These are phyloP conservation scores for Solanum pimpinellifolium DNA, from an alignment of 257 asterid genomes.

Conservation along the genomic window DNA sequence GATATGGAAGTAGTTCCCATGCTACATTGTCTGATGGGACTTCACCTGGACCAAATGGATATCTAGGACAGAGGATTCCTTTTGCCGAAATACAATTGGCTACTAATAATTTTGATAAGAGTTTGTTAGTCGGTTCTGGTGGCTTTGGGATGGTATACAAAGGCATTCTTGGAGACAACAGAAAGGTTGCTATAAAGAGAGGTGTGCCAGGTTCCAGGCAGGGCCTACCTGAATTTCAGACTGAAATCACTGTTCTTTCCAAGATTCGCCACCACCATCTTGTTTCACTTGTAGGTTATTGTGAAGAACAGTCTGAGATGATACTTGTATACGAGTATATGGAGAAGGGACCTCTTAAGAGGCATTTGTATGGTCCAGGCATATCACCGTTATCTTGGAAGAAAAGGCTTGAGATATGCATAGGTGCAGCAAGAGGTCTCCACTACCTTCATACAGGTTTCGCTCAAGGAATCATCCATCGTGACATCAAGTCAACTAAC, in stretches of 20 bases:
- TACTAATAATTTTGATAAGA: slow-evolving; percentile 56
- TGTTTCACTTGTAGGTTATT: not conserved
- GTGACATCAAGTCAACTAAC: not conserved
- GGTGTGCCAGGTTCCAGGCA: not conserved
- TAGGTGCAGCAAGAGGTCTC: not conserved
- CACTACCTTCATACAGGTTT: slow-evolving; percentile 1
- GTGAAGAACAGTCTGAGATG: not conserved
- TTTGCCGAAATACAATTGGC: slow-evolving; percentile 56
- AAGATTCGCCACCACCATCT: not conserved
- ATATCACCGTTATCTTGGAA: not conserved
- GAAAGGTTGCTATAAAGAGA: slow-evolving; percentile 29
- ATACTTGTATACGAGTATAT: not conserved
- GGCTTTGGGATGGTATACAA: slow-evolving; percentile 86
- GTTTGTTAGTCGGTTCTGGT: slow-evolving; percentile 64
- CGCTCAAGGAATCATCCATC: slow-evolving; percentile 14
- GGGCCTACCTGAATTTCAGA: not conserved
- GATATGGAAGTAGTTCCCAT: slow-evolving; percentile 47
- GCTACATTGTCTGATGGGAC: slow-evolving; percentile 75
- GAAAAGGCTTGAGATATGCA: not conserved
- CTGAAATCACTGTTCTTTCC: not conserved
- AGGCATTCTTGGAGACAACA: slow-evolving; percentile 49
- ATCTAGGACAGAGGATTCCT: slow-evolving; percentile 60
- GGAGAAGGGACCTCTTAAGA: not conserved
- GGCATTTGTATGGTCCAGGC: not conserved
- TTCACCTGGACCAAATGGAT: slow-evolving; percentile 42